Conservation (phyloP, 345 rosid genomes). For the Populus alba region DNA sequence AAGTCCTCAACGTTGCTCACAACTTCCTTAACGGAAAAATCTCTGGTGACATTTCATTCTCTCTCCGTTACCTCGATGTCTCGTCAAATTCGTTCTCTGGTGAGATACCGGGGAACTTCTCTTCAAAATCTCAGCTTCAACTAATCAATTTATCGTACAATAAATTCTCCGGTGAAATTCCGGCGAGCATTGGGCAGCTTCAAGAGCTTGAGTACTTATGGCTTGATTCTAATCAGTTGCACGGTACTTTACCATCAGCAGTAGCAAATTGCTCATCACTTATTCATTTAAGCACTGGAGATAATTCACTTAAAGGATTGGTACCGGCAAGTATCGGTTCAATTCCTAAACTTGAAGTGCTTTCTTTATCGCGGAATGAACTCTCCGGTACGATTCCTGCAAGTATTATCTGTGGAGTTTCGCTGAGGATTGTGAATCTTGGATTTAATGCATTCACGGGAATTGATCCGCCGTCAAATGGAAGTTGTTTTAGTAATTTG, state of each 20-base stretch:
- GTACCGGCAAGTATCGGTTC: conserved; percentile 71
- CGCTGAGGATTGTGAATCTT: conserved; percentile 56
- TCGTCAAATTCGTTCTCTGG: conserved; percentile 78
- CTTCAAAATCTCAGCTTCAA: conserved; percentile 47
- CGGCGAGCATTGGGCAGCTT: conserved; percentile 59
- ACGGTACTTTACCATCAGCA: conserved; percentile 82
- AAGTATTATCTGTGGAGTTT: conserved; percentile 60
- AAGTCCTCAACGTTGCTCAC: conserved; percentile 57
- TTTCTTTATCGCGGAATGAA: conserved; percentile 60
- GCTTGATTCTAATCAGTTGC: conserved; percentile 63
- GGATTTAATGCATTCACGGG: conserved; percentile 57
- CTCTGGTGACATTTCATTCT: conserved; percentile 56
- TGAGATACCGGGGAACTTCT: conserved; percentile 37
- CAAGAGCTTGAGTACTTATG: conserved; percentile 68
- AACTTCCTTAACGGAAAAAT: conserved; percentile 64
- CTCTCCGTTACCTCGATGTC: conserved; percentile 65
- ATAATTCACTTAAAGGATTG: conserved; percentile 65
- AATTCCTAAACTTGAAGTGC: conserved; percentile 60
- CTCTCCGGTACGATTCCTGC: conserved; percentile 66
- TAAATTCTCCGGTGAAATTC: conserved; percentile 66
- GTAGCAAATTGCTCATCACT: conserved; percentile 76
- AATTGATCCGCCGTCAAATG: conserved; percentile 44
- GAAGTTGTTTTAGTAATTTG: conserved; percentile 47
- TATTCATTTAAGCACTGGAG: conserved; percentile 68
- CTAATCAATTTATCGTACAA: conserved; percentile 79